A percentile compares a stretch with the other conserved stretches of the same genome.
These are phyloP conservation scores for Gynostemma pentaphyllum DNA, from an alignment of 306 rosid genomes.

Conservation along the genomic window DNA sequence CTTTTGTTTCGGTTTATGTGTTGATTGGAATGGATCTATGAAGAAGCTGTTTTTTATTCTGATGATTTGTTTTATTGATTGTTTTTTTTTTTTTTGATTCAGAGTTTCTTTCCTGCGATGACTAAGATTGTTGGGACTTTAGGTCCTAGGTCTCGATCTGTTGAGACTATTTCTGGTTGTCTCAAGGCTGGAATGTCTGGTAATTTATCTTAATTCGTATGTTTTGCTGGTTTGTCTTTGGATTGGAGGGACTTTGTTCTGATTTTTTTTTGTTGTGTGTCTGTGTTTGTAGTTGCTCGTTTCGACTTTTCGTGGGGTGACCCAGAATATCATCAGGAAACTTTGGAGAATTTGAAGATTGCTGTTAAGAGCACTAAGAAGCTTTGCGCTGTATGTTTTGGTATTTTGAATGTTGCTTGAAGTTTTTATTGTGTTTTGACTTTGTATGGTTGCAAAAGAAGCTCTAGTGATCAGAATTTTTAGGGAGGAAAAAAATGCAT, in stretches of 20 bases:
- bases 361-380: constrained; percentile 80
- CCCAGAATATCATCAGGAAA: constrained; percentile 73
- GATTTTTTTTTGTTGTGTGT: constrained; percentile 5
- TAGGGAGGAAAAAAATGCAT: too few species aligned
- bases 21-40: neutral
- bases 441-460: neutral
- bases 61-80: neutral
- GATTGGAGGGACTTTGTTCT: neutral
- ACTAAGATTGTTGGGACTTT: constrained; percentile 96
- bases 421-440: neutral
- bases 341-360: constrained; percentile 75
- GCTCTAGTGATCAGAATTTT: too few species aligned
- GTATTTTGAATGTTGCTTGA: neutral
- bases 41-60: neutral
- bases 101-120: constrained; percentile 84
- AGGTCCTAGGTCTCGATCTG: constrained; percentile 84
- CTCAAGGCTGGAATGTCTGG: constrained; percentile 98
- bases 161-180: constrained; percentile 61
- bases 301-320: constrained; percentile 90
- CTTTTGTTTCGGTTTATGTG: neutral
- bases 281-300: constrained; percentile 77
- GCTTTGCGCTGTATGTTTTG: constrained; percentile 86
- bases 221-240: neutral
- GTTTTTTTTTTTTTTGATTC: too few species aligned
- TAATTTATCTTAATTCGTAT: constrained; percentile 7